These are phyloP conservation scores for Emericellopsis cladophorae DNA, from an alignment of 2,329 filamentous ascomycete species.

Conservation along the genomic window DNA sequence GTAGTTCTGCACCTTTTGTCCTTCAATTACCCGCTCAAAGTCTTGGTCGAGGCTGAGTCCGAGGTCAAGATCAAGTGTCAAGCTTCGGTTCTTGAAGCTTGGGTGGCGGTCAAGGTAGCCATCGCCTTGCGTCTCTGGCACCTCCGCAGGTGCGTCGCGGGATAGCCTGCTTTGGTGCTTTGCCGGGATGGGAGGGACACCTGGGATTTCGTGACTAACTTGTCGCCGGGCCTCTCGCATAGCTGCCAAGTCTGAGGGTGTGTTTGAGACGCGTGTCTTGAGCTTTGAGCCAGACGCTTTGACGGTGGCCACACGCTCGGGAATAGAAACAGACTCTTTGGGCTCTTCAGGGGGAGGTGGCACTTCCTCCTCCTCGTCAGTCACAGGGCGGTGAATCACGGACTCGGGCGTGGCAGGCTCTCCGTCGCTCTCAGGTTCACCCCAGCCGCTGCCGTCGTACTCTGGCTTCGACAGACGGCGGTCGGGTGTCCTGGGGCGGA, in stretches of 20 bases:
- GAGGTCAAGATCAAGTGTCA: constrained; percentile 71
- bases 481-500: constrained; percentile 36
- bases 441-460: constrained; percentile 52
- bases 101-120: constrained; percentile 47
- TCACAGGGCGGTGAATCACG: constrained; percentile 68
- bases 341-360: constrained; percentile 21
- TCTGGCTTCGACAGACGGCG: constrained; percentile 41
- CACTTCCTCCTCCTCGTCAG: constrained; percentile 16
- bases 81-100: constrained; percentile 70
- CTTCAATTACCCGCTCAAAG: constrained; percentile 89
- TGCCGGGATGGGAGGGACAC: constrained; percentile 47
- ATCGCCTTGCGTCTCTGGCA: constrained; percentile 3
- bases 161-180: constrained; percentile 44
- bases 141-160: constrained; percentile 16
- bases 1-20: constrained; percentile 76
- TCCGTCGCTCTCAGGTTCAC: constrained; percentile 36
- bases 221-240: constrained; percentile 82
- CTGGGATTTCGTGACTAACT: constrained; percentile 62
- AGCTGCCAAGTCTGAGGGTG: constrained; percentile 67
- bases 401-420: constrained; percentile 74
- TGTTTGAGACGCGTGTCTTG: constrained; percentile 80
- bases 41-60: constrained; percentile 82
- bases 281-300: constrained; percentile 77
- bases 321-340: constrained; percentile 51
- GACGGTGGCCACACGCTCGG: constrained; percentile 77